A percentile compares a stretch with the other conserved stretches of the same genome.
Conservation (phyloP, 495 filamentous ascomycete genomes). For the Xylaria intraflava region DNA sequence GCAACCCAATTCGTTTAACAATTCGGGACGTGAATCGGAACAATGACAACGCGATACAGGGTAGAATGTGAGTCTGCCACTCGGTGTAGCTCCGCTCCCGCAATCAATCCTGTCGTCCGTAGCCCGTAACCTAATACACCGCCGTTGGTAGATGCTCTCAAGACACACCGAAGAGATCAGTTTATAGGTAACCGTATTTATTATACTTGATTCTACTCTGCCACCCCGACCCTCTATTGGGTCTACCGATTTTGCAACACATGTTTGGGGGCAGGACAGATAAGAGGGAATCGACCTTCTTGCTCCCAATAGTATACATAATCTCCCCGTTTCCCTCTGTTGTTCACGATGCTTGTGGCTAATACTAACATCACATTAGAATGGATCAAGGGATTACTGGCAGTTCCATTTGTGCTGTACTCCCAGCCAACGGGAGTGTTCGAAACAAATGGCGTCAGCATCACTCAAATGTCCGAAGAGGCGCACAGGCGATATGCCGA, state of each 20-base stretch:
- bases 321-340: constrained; percentile 1
- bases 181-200: constrained; percentile 51
- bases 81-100: not conserved
- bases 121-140: constrained; percentile 15
- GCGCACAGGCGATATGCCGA: constrained; percentile 83
- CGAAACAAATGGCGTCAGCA: constrained; percentile 51
- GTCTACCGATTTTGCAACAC: not conserved
- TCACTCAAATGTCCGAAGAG: constrained; percentile 55
- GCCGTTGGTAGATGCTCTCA: constrained; percentile 65
- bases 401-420: constrained; percentile 94
- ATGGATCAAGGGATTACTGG: constrained; percentile 75
- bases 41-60: constrained; percentile 84
- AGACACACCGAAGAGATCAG: constrained; percentile 81
- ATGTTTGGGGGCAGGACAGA: not conserved
- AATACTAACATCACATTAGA: constrained; percentile 31
- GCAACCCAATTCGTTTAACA: not conserved
- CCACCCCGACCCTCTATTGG: not conserved
- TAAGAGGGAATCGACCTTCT: no score
- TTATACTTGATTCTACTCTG: not conserved
- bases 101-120: not conserved
- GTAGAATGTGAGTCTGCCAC: constrained; percentile 64
- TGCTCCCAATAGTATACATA: no score
- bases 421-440: constrained; percentile 86
- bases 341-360: constrained; percentile 2
- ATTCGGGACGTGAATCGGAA: not conserved